Evolutionary conservation across 2,329 filamentous ascomycete species (phyloP).

Genomic region (Macrophomina pseudophaseolina): DNA sequence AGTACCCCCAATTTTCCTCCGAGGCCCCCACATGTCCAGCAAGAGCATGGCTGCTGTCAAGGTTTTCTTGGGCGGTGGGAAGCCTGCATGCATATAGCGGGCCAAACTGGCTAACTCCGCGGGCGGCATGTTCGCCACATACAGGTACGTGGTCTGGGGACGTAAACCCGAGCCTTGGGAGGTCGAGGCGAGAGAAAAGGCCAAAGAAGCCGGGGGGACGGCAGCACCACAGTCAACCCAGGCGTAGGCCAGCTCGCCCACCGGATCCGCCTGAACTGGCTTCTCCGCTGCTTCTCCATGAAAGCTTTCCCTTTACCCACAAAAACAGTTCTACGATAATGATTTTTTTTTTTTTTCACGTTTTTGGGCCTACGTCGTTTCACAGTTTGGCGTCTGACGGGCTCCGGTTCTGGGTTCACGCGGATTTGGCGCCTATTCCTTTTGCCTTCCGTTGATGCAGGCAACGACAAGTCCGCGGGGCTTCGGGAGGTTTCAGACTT

Average conservation of each 20-base stretch:
- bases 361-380: not conserved
- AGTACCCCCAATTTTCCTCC: not conserved
- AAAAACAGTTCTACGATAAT: slow-evolving; percentile 4
- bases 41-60: not conserved
- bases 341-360: slow-evolving; percentile 12
- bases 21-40: not conserved
- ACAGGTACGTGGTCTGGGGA: slow-evolving; percentile 29
- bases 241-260: not conserved
- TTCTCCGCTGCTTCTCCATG: not conserved
- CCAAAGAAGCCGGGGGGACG: not conserved
- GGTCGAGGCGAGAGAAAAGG: slow-evolving; percentile 13
- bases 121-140: not conserved
- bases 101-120: slow-evolving; percentile 26
- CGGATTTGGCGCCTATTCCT: not conserved
- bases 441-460: not conserved
- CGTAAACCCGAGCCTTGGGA: slow-evolving; percentile 26
- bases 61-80: not conserved
- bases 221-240: not conserved
- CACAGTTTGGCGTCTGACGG: not conserved
- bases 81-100: not conserved
- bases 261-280: not conserved
- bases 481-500: not conserved
- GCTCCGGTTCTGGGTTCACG: not conserved
- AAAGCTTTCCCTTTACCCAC: not conserved
- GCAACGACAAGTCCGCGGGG: slow-evolving; percentile 4